Conservation (phyloP, 139 green algal species). For the Choricystis sp. region DNA sequence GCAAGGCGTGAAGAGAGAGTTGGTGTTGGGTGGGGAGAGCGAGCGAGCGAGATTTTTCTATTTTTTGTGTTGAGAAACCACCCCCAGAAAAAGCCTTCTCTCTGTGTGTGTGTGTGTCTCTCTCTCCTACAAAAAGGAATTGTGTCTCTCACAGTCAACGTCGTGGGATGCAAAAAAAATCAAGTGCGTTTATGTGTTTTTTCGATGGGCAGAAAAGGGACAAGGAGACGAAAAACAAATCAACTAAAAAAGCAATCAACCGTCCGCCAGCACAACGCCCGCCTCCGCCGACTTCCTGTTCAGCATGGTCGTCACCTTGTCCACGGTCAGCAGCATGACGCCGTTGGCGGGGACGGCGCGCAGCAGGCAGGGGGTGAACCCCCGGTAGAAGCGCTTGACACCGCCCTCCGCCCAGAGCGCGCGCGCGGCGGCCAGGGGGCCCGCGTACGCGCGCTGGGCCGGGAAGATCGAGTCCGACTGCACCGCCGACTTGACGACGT, state of each 20-base stretch:
- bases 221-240: background rate
- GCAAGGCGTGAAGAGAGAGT: conserved; percentile 25
- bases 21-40: background rate
- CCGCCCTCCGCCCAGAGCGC: conserved; percentile 63
- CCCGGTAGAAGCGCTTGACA: conserved; percentile 69
- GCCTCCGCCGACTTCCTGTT: background rate
- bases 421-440: conserved; percentile 33
- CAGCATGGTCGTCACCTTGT: conserved; percentile 32
- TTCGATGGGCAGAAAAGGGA: background rate
- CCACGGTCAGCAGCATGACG: conserved; percentile 80
- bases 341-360: conserved; percentile 74
- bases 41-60: background rate
- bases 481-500: conserved; percentile 81
- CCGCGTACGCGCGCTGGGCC: conserved; percentile 48
- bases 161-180: too few relatives aligned
- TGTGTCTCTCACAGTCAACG: too few relatives aligned
- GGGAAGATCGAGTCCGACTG: conserved; percentile 65
- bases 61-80: conserved; percentile 3
- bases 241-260: background rate
- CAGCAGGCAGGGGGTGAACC: conserved; percentile 82
- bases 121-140: too few relatives aligned
- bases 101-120: too few relatives aligned
- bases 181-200: background rate
- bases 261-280: too few relatives aligned
- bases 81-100: too few relatives aligned